These are phyloP conservation scores for Neoarthrinium moseri DNA, from an alignment of 2,329 filamentous ascomycete genomes.

Conservation along the genomic window DNA sequence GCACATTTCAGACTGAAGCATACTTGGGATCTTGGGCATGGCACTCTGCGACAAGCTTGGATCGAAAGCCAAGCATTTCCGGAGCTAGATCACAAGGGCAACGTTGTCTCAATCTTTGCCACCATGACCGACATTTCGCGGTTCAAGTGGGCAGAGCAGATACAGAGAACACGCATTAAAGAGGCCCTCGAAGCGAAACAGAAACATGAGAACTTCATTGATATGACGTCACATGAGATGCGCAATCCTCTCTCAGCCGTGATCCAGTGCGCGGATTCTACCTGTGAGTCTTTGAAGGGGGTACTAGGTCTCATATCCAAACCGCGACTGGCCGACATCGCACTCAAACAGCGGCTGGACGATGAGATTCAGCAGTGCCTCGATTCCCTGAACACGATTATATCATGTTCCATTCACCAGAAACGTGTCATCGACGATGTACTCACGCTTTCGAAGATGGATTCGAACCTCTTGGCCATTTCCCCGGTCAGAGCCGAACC, in stretches of 20 bases:
- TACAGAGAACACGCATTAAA: slow-evolving; percentile 74
- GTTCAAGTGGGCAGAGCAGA: slow-evolving; percentile 80
- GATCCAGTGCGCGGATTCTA: slow-evolving; percentile 75
- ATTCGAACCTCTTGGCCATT: slow-evolving; percentile 68
- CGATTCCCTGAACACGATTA: slow-evolving; percentile 77
- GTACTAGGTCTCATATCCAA: slow-evolving; percentile 27
- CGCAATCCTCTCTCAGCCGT: slow-evolving; percentile 74
- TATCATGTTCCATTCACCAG: slow-evolving; percentile 75
- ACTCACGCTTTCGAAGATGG: slow-evolving; percentile 66
- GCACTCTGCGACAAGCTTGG: slow-evolving; percentile 64
- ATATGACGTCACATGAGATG: slow-evolving; percentile 75
- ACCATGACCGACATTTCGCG: slow-evolving; percentile 83
- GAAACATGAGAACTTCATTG: slow-evolving; percentile 70
- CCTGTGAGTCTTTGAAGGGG: slow-evolving; percentile 48
- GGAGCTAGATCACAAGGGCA: slow-evolving; percentile 62
- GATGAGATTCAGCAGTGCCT: slow-evolving; percentile 48
- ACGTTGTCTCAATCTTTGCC: slow-evolving; percentile 73
- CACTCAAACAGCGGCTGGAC: slow-evolving; percentile 39
- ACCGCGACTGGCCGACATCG: slow-evolving; percentile 11
- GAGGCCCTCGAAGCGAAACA: slow-evolving; percentile 80
- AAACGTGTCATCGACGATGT: slow-evolving; percentile 71
- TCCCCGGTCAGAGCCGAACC: slow-evolving; percentile 70
- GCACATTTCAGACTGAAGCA: slow-evolving; percentile 75
- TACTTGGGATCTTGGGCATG: slow-evolving; percentile 59
- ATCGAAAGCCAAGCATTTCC: slow-evolving; percentile 75